Evolutionary conservation across 495 filamentous ascomycete genomes (phyloP), one percentile per base, ranked within the genome.

Genomic region (Penicillium salamii): DNA sequence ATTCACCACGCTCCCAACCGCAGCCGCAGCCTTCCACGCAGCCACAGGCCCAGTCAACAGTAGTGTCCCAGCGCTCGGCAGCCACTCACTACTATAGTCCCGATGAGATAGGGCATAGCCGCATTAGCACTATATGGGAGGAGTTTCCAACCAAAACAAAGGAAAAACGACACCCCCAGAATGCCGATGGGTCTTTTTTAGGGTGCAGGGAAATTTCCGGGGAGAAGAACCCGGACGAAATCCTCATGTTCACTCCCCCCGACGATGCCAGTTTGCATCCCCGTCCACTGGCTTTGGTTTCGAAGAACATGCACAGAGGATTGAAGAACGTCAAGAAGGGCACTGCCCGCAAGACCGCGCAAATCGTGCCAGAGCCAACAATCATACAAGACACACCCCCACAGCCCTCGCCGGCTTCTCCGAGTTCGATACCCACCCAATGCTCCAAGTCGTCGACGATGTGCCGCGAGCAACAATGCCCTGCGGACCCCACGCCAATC

Each of bases 161-260:
- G 31, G 57, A 59, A 17, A 62, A 59, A 32, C 20, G 49, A 33
- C 34, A 40, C 2, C 55, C 56, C 7, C 29, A 62, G 5, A 66
- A 59, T 23, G 48, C 52, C 0, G 71, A 74, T 21, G 72, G 71
- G 12, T 74, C 69, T 68, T 75, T 75, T 68, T 71, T 75, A 68
- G 71, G 69, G 11, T 74, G 71, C 65, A 70, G 67, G 59, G 69
- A 71, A 39, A 72, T 74, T 46, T 58, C 66, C 9, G 46, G 54
- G 33, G 57, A 61, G 38, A 70, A 65, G 42, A 73, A 71, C 42
- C 69, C 69, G 15, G 71, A 74, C 65, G 70, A 72, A 24, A 70
- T 73, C 24, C 54, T 70, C 14, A 57, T 65, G 5, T 72, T 76
- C 52, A 65, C 66, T 15, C 63, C 65, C 3, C 49, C 47, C 6